Evolutionary conservation across 2,329 filamentous ascomycete genomes (phyloP).

Genomic region (Rasamsonia emersonii): DNA sequence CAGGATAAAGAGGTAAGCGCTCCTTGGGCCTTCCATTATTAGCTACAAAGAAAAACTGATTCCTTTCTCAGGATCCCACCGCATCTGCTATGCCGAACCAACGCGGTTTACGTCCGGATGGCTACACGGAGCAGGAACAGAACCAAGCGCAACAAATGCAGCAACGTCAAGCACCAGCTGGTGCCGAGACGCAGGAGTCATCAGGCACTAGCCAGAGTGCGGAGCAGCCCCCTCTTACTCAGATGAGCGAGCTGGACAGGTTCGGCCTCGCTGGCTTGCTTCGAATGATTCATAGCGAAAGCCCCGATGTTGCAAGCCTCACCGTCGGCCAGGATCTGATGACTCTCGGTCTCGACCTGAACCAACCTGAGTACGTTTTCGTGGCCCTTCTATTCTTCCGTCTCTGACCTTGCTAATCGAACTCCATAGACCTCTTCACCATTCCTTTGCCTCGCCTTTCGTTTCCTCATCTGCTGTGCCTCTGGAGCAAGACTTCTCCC

Average conservation of each 20-base stretch:
- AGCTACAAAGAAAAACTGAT: not conserved
- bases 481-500: constrained; percentile 54
- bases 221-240: constrained; percentile 37
- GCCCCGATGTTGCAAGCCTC: constrained; percentile 43
- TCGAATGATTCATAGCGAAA: constrained; percentile 48
- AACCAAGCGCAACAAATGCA: constrained; percentile 20
- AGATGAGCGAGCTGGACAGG: constrained; percentile 53
- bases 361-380: constrained; percentile 48
- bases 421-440: constrained; percentile 48
- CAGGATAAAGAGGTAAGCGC: constrained; percentile 34
- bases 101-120: constrained; percentile 16
- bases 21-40: not conserved
- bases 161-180: constrained; percentile 25
- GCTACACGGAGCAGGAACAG: constrained; percentile 27
- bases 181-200: constrained; percentile 26
- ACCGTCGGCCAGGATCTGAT: constrained; percentile 57
- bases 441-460: constrained; percentile 57
- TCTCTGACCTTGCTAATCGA: constrained; percentile 12
- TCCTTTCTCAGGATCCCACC: constrained; percentile 24
- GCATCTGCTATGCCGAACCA: constrained; percentile 25
- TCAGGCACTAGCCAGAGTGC: constrained; percentile 22
- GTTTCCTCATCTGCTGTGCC: constrained; percentile 50
- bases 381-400: constrained; percentile 4
- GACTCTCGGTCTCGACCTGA: constrained; percentile 55
- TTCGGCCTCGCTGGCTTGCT: constrained; percentile 54